A percentile compares a stretch with the other conserved stretches of the same genome.
phyloP scores from a whole-genome alignment of 805 yeast species.

The Kodamaea nitidulidarum region DNA sequence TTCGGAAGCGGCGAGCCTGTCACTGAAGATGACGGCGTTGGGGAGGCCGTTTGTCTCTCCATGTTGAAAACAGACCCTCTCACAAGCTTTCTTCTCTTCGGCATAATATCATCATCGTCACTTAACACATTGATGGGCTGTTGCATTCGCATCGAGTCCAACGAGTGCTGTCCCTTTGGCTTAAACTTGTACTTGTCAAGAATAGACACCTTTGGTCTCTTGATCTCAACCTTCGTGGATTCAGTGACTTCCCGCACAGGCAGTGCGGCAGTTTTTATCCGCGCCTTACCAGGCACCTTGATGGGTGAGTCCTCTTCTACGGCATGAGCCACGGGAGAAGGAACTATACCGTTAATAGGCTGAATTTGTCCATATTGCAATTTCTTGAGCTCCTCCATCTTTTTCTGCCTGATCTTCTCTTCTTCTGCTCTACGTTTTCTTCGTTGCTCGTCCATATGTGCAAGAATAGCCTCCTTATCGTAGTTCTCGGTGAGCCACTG shows the following conservation, averaged over 20 bases:
- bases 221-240: conserved; percentile 38
- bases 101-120: conserved; percentile 16
- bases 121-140: not conserved
- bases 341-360: not conserved
- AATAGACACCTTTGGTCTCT: conserved; percentile 39
- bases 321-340: conserved; percentile 15
- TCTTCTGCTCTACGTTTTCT: conserved; percentile 14
- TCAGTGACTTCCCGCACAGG: conserved; percentile 14
- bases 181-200: conserved; percentile 38
- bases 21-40: not conserved
- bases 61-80: conserved; percentile 24
- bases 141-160: conserved; percentile 17
- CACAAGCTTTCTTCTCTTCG: conserved; percentile 34
- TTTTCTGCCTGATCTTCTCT: conserved; percentile 11
- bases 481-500: conserved; percentile 37
- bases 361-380: conserved; percentile 13
- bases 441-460: conserved; percentile 15
- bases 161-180: conserved; percentile 29
- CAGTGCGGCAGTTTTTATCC: conserved; percentile 21
- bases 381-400: conserved; percentile 15
- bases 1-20: not conserved
- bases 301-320: conserved; percentile 35
- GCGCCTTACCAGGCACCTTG: conserved; percentile 30
- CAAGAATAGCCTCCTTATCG: conserved; percentile 23
- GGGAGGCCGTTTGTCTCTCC: not conserved